Conservation (phyloP, 441 rosid genomes). For the Breynia disticha region DNA sequence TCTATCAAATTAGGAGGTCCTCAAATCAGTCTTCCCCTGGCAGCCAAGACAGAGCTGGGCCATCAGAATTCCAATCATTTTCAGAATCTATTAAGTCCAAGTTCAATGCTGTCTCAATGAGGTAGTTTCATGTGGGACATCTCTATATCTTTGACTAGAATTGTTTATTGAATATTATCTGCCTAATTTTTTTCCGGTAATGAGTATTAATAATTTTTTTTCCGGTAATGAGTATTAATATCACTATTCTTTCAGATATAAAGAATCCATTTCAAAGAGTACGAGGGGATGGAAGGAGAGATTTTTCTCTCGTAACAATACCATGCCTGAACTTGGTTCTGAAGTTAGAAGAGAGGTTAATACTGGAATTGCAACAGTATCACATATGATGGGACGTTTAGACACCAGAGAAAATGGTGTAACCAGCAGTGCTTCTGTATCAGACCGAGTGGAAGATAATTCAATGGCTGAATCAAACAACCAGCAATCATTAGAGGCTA, state of each 20-base stretch:
- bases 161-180: background rate
- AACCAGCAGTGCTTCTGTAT: constrained; percentile 24
- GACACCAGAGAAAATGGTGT: constrained; percentile 31
- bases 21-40: constrained; percentile 45
- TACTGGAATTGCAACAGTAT: constrained; percentile 57
- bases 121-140: constrained; percentile 27
- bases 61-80: constrained; percentile 71
- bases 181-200: background rate
- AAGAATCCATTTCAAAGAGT: constrained; percentile 62
- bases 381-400: constrained; percentile 55
- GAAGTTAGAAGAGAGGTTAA: constrained; percentile 57
- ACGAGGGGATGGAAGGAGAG: constrained; percentile 70
- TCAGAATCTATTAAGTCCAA: constrained; percentile 77
- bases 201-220: background rate
- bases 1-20: constrained; percentile 32
- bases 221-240: background rate
- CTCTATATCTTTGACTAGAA: background rate
- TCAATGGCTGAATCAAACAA: constrained; percentile 20
- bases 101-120: constrained; percentile 57
- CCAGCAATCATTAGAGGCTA: constrained; percentile 23
- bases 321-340: constrained; percentile 46
- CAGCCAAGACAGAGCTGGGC: constrained; percentile 75
- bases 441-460: constrained; percentile 24
- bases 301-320: constrained; percentile 44
- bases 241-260: constrained; percentile 30